Evolutionary conservation across 805 yeast species (phyloP).

Genomic region (Candida xiaguanensis): DNA sequence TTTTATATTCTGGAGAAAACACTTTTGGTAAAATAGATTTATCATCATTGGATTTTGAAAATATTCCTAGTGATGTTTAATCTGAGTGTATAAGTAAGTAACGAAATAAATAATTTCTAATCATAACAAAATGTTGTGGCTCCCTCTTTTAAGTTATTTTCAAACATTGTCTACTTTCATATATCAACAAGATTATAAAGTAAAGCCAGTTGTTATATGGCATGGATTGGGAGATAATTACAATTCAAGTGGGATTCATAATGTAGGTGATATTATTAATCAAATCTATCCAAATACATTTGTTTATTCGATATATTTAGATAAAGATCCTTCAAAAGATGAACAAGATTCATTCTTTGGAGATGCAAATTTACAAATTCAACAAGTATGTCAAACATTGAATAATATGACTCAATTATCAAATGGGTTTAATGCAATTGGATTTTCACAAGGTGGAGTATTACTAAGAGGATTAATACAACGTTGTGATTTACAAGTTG

Average conservation of each 20-base stretch:
- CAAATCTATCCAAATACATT: slow-evolving; percentile 46
- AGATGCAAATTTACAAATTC: slow-evolving; percentile 52
- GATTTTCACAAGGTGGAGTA: slow-evolving; percentile 84
- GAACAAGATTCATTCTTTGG: slow-evolving; percentile 57
- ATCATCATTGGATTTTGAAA: slow-evolving; percentile 10
- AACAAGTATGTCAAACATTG: slow-evolving; percentile 54
- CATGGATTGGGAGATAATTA: slow-evolving; percentile 82
- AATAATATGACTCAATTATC: slow-evolving; percentile 39
- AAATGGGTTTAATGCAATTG: slow-evolving; percentile 67
- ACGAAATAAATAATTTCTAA: too few relatives aligned
- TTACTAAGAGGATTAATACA: slow-evolving; percentile 66
- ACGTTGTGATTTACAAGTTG: slow-evolving; percentile 43
- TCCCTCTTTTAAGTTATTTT: background rate
- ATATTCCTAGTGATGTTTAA: slow-evolving; percentile 5
- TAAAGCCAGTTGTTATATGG: slow-evolving; percentile 66
- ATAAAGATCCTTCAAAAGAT: slow-evolving; percentile 49
- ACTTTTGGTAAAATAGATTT: slow-evolving; percentile 67
- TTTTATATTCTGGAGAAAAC: slow-evolving; percentile 95
- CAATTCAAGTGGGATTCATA: slow-evolving; percentile 54
- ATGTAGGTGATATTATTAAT: slow-evolving; percentile 40
- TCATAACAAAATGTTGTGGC: too few relatives aligned
- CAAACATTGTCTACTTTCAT: background rate
- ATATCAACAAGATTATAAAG: background rate
- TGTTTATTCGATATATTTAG: slow-evolving; percentile 52
- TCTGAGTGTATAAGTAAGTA: background rate